phyloP scores from a whole-genome alignment of 345 rosid species.

The Syzygium grande region DNA sequence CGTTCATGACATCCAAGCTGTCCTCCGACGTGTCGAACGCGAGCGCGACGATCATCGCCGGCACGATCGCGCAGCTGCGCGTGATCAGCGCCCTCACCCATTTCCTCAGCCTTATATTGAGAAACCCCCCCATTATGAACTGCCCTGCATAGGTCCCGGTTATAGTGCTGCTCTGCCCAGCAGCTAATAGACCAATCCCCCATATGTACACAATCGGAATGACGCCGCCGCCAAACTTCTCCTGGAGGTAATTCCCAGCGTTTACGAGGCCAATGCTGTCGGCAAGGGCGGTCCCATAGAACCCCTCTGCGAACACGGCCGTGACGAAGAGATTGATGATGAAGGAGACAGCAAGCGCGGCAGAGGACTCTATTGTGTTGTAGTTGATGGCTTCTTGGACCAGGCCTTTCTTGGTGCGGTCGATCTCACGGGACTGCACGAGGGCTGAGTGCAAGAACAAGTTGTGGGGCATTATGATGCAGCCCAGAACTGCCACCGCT shows the following conservation, averaged over 20 bases:
- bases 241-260: conserved; percentile 8
- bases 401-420: not conserved
- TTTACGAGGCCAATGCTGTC: conserved; percentile 2
- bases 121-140: conserved; percentile 12
- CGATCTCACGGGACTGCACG: conserved; percentile 11
- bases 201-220: conserved; percentile 9
- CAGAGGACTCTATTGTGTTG: conserved; percentile 8
- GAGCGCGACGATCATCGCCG: conserved; percentile 4
- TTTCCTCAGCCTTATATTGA: conserved; percentile 7
- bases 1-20: conserved; percentile 5
- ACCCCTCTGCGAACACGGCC: conserved; percentile 9
- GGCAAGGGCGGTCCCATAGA: conserved; percentile 4
- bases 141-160: conserved; percentile 16
- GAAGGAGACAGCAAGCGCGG: conserved; percentile 2
- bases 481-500: conserved; percentile 8
- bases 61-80: conserved; percentile 8
- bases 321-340: conserved; percentile 9
- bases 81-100: conserved; percentile 20
- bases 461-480: conserved; percentile 18
- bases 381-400: conserved; percentile 12
- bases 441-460: conserved; percentile 15
- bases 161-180: conserved; percentile 16
- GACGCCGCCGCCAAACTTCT: conserved; percentile 4
- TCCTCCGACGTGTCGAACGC: conserved; percentile 2
- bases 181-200: conserved; percentile 12